Conservation (phyloP, 2,329 filamentous ascomycete species). For the Chaetomiaceae sp. region DNA sequence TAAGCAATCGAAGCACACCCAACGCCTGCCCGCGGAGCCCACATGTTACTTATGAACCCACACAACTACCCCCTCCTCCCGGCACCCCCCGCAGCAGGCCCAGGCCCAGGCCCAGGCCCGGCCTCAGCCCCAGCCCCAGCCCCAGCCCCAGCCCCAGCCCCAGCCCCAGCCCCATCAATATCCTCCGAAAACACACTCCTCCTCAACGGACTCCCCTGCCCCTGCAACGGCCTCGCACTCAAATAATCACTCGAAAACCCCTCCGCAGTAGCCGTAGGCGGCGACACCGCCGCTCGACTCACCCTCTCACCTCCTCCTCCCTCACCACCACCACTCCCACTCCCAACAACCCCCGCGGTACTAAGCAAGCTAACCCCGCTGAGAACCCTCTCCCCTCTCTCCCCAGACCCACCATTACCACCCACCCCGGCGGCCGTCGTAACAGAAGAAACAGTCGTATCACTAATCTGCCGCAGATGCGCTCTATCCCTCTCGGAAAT, state of each 20-base stretch:
- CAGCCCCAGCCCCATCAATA: conserved; percentile 25
- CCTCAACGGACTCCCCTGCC: conserved; percentile 28
- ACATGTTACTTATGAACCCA: too few species aligned
- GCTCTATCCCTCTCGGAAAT: conserved; percentile 37
- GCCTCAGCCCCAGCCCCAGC: too few species aligned
- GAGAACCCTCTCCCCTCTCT: background rate
- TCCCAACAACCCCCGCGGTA: background rate
- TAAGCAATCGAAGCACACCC: too few species aligned
- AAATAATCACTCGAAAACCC: conserved; percentile 25
- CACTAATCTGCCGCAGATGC: conserved; percentile 40
- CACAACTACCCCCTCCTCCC: too few species aligned
- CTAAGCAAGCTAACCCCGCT: conserved; percentile 6
- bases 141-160: background rate
- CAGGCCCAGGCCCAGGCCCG: too few species aligned
- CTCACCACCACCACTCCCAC: background rate
- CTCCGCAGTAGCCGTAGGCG: conserved; percentile 14
- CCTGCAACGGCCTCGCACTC: conserved; percentile 6
- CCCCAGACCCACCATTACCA: background rate
- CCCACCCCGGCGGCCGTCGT: conserved; percentile 10
- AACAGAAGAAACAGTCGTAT: conserved; percentile 36
- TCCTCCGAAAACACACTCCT: conserved; percentile 41
- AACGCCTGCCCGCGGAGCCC: too few species aligned
- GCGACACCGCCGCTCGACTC: conserved; percentile 25
- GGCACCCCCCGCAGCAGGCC: too few species aligned
- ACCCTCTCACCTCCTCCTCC: conserved; percentile 10